Evolutionary conservation across 1,284 basidiomycete genomes (phyloP), one percentile per base, ranked within the genome.

Genomic region (Fomitopsis betulina): DNA sequence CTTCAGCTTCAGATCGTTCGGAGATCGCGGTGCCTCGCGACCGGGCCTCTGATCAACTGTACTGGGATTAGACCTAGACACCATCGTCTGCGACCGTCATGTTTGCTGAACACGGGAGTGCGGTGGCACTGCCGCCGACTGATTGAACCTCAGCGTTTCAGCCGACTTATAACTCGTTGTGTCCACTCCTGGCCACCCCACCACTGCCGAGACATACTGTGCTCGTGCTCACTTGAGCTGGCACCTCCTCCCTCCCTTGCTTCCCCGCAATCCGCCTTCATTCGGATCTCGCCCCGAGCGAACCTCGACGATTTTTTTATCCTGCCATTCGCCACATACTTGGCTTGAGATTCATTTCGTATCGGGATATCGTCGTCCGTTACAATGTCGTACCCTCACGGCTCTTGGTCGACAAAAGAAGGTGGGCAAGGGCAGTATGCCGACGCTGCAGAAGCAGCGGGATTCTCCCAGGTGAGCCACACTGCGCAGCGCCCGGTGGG

Each of bases 201-300:
- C 57, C 58, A 62, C 47, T 73, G 76, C 81, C 76, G 82, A 82
- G 79, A 73, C 74, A 64, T 79, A 81, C 33, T 33, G 49, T 51
- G 55, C 71, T 65, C 71, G 53, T 63, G 65, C 61, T 61, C 69
- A 45, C 68, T 70, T 60, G 76, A 77, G 63, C 72, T 72, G 63
- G 69, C 76, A 70, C 45, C 63, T 55, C 62, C 8, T 63, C 58
- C 60, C 21, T 38, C 47, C 32, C 21, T 42, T 33, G 30, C 40
- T 52, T 65, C 49, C 72, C 75, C 65, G 35, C 49, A 57, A 59
- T 57, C 65, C 40, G 57, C 61, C 59, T 62, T 59, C 56, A 58
- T 57, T 52, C 54, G 49, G 56, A 55, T 64, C 61, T 53, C 66
- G 59, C 64, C 39, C 59, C 58, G 57, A 60, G 60, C 55, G 64